Percentiles rank a stretch among this genome's conserved stretches.
Evolutionary conservation across 2,329 filamentous ascomycete genomes (phyloP).

Genomic region (Daldinia sp.): DNA sequence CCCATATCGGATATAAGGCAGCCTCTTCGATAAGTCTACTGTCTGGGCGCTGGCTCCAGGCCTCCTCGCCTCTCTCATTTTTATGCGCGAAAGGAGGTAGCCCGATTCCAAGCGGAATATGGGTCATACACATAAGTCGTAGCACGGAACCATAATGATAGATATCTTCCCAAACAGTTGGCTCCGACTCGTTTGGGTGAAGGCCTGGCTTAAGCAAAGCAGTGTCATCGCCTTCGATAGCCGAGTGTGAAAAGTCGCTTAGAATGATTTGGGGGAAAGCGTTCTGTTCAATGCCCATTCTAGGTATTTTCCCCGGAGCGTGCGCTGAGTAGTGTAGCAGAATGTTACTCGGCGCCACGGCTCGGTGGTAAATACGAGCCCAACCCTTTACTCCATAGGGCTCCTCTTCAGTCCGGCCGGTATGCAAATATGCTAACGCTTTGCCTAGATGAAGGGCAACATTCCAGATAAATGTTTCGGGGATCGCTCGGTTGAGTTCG

Average conservation of each 20-base stretch:
- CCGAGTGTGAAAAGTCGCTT: conserved; percentile 1
- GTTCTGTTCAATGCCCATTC: background rate
- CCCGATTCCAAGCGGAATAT: background rate
- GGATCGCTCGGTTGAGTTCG: background rate
- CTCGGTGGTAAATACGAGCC: background rate
- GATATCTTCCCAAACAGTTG: conserved; percentile 9
- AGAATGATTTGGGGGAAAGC: conserved; percentile 14
- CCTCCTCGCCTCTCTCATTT: background rate
- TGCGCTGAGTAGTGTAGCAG: background rate
- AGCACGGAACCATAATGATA: conserved; percentile 12
- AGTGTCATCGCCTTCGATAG: background rate
- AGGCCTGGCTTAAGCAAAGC: background rate
- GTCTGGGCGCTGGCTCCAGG: conserved; percentile 14
- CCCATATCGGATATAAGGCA: background rate
- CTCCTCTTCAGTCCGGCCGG: background rate
- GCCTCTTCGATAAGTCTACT: background rate
- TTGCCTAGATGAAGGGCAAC: conserved; percentile 1
- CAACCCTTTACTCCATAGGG: background rate
- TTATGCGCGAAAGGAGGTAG: background rate
- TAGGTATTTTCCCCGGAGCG: background rate
- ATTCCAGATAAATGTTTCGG: conserved; percentile 23
- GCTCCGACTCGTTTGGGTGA: background rate
- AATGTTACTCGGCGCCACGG: conserved; percentile 2
- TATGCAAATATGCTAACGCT: background rate
- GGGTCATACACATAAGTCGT: conserved; percentile 18